Percentiles rank a stretch among this genome's conserved stretches.
Conservation (phyloP, 257 asterid genomes). For the Penstemon eatonii region DNA sequence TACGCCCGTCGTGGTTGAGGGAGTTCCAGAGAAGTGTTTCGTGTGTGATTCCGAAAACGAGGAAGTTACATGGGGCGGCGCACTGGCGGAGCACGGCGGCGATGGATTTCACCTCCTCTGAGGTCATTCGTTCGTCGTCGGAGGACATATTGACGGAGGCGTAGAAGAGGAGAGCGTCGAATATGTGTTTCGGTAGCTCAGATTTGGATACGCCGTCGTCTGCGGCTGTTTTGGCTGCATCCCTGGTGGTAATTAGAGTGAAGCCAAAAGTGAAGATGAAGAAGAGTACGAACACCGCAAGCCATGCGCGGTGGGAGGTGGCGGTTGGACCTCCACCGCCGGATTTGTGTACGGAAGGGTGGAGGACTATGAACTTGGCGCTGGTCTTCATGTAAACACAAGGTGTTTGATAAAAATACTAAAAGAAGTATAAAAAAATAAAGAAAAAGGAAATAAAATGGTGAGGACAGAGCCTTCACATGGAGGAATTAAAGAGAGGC, state of each 20-base stretch:
- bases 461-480: constrained; percentile 10
- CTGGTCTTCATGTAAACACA: constrained; percentile 55
- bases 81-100: constrained; percentile 65
- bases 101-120: constrained; percentile 48
- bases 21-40: constrained; percentile 80
- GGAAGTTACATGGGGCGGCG: constrained; percentile 64
- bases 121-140: constrained; percentile 46
- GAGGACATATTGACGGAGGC: constrained; percentile 48
- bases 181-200: constrained; percentile 42
- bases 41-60: constrained; percentile 76
- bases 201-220: constrained; percentile 22
- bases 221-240: constrained; percentile 31
- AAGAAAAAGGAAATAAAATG: not conserved
- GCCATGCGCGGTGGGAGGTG: constrained; percentile 55
- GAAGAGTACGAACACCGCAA: constrained; percentile 45
- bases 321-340: constrained; percentile 32
- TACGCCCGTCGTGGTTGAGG: constrained; percentile 72
- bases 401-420: constrained; percentile 27
- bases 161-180: constrained; percentile 75
- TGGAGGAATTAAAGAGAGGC: constrained; percentile 27
- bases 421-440: not conserved
- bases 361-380: constrained; percentile 67
- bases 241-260: constrained; percentile 56
- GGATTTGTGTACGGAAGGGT: constrained; percentile 57
- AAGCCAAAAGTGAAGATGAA: constrained; percentile 59